phyloP scores from a whole-genome alignment of 257 asterid genomes.

The Capsicum rhomboideum region DNA sequence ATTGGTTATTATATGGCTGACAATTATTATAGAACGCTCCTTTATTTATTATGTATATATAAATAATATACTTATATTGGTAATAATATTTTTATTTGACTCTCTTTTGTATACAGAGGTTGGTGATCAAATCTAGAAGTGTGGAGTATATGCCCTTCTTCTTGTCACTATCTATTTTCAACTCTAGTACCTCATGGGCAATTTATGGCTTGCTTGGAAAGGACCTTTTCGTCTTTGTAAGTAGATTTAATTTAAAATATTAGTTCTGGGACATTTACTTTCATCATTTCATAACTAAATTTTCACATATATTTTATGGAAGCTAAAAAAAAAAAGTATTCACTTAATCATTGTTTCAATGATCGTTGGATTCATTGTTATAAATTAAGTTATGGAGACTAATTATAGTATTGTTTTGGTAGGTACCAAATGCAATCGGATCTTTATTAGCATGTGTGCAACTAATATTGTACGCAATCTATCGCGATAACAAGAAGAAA shows the following conservation, averaged over 20 bases:
- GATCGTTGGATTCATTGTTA: no score
- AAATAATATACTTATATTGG: not conserved
- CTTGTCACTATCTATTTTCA: slow-evolving; percentile 57
- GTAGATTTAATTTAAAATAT: slow-evolving; percentile 4
- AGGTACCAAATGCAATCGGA: slow-evolving; percentile 79
- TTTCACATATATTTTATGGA: not conserved
- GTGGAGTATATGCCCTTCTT: slow-evolving; percentile 85
- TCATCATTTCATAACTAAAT: not conserved
- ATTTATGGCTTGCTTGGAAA: slow-evolving; percentile 58
- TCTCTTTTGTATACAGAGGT: slow-evolving; percentile 18
- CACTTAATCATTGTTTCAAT: no score
- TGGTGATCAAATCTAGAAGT: slow-evolving; percentile 70
- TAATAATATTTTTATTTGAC: not conserved
- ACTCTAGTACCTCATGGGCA: slow-evolving; percentile 72
- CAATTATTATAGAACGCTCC: not conserved
- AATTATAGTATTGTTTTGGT: not conserved
- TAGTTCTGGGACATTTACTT: no score
- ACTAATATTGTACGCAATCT: slow-evolving; percentile 45
- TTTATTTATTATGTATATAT: not conserved
- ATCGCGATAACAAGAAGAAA: slow-evolving; percentile 39
- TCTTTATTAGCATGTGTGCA: slow-evolving; percentile 55
- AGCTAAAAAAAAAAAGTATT: no score
- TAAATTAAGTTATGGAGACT: not conserved
- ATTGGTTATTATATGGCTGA: not conserved
- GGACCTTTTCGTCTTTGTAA: slow-evolving; percentile 56